Percentiles rank a stretch among this genome's conserved stretches.
Evolutionary conservation across 345 rosid genomes (phyloP).

Genomic region (Eutrema yunnanense): DNA sequence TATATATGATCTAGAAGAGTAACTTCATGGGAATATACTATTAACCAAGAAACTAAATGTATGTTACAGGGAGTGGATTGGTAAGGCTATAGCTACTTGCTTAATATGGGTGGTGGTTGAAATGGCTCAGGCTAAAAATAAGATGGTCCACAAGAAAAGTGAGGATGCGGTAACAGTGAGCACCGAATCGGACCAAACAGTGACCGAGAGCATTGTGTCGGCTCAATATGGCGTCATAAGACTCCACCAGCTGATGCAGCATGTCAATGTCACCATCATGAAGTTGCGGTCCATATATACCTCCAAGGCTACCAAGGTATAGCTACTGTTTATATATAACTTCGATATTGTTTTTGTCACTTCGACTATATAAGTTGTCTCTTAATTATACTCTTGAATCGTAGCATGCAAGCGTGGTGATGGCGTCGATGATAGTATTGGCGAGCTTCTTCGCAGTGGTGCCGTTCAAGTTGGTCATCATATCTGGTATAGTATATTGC

Average conservation of each 20-base stretch:
- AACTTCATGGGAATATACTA: not conserved
- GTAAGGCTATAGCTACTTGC: slow-evolving; percentile 54
- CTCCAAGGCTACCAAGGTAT: slow-evolving; percentile 63
- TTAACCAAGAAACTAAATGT: not conserved
- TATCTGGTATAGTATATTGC: slow-evolving; percentile 28
- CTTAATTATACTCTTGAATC: not conserved
- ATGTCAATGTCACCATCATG: slow-evolving; percentile 54
- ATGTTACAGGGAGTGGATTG: slow-evolving; percentile 65
- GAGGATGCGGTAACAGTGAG: slow-evolving; percentile 55
- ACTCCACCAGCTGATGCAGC: slow-evolving; percentile 47
- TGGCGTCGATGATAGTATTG: slow-evolving; percentile 37
- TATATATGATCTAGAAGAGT: not conserved
- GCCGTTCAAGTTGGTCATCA: slow-evolving; percentile 50
- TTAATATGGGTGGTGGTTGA: slow-evolving; percentile 41
- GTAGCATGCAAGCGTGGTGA: slow-evolving; percentile 66
- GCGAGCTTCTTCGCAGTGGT: slow-evolving; percentile 51
- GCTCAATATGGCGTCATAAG: slow-evolving; percentile 61
- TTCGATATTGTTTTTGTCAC: not conserved
- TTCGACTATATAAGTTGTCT: no score
- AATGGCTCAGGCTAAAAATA: slow-evolving; percentile 52
- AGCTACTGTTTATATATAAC: not conserved
- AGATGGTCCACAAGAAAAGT: slow-evolving; percentile 24
- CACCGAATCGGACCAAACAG: slow-evolving; percentile 49
- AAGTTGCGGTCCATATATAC: slow-evolving; percentile 61
- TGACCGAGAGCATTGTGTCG: slow-evolving; percentile 70